These are phyloP conservation scores for Ustilago cynodontis DNA, from an alignment of 1,284 basidiomycete genomes.

Conservation along the genomic window DNA sequence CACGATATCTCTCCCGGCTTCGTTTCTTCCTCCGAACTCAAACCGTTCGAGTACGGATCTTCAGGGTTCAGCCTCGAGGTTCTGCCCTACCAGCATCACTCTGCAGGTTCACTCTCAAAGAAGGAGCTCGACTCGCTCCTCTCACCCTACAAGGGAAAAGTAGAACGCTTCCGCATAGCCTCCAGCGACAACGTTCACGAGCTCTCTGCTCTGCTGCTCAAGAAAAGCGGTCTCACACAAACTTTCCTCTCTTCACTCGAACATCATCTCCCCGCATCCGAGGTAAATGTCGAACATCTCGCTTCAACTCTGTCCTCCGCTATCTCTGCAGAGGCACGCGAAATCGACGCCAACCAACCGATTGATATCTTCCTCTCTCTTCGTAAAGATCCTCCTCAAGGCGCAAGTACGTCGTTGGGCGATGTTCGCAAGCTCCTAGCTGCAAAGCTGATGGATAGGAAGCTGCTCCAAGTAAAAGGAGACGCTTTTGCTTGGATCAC, in stretches of 20 bases:
- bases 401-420: constrained; percentile 88
- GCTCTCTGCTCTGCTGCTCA: constrained; percentile 52
- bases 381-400: constrained; percentile 71
- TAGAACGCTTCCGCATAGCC: constrained; percentile 58
- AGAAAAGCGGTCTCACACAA: constrained; percentile 53
- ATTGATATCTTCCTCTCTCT: constrained; percentile 48
- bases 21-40: constrained; percentile 8
- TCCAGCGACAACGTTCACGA: constrained; percentile 45
- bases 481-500: constrained; percentile 95
- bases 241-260: constrained; percentile 22
- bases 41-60: not conserved
- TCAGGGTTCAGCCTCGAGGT: constrained; percentile 38
- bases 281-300: constrained; percentile 46
- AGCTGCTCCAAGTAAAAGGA: too few relatives aligned
- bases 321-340: constrained; percentile 71
- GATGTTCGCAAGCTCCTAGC: constrained; percentile 78
- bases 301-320: constrained; percentile 55
- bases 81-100: constrained; percentile 38
- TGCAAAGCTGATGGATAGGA: constrained; percentile 55
- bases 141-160: constrained; percentile 24
- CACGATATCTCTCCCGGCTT: constrained; percentile 47
- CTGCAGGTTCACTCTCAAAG: constrained; percentile 40
- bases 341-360: constrained; percentile 71
- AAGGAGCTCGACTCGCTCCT: constrained; percentile 53
- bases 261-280: constrained; percentile 33